phyloP scores from a whole-genome alignment of 164 flowering plant genomes.

The Kingdonia uniflora region DNA sequence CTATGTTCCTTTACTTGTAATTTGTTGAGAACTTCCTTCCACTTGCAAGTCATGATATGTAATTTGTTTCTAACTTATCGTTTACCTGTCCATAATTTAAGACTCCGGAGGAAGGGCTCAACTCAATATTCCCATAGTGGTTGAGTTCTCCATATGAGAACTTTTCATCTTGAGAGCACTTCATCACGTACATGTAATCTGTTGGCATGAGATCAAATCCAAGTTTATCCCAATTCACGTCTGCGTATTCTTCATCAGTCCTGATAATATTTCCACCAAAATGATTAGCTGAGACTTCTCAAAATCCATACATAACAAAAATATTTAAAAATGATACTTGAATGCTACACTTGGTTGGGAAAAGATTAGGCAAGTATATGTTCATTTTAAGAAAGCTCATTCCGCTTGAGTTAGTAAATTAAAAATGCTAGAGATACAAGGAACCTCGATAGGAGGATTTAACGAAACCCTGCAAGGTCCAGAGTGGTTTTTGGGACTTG shows the following conservation, averaged over 20 bases:
- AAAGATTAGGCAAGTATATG: not conserved
- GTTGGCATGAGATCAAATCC: constrained; percentile 55
- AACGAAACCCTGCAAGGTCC: no score
- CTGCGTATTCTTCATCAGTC: constrained; percentile 17
- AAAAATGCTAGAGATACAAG: no score
- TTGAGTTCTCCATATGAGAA: constrained; percentile 51
- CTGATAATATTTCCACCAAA: not conserved
- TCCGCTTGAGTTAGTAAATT: no score
- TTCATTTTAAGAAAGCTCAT: no score
- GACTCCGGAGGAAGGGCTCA: constrained; percentile 72
- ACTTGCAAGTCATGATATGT: not conserved
- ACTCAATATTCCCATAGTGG: constrained; percentile 57
- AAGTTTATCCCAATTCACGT: constrained; percentile 62
- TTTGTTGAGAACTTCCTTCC: not conserved
- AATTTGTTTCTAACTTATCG: not conserved
- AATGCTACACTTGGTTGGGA: not conserved
- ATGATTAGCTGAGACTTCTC: not conserved
- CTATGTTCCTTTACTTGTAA: not conserved
- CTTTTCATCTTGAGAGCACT: constrained; percentile 31
- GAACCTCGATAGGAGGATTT: no score
- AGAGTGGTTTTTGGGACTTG: no score
- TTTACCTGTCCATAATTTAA: constrained; percentile 75
- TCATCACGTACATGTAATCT: constrained; percentile 65
- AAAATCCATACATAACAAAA: not conserved
- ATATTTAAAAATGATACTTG: not conserved